Evolutionary conservation across 2,329 filamentous ascomycete species (phyloP), one percentile per base, ranked within the genome.

Genomic region (Ophiostoma montium): DNA sequence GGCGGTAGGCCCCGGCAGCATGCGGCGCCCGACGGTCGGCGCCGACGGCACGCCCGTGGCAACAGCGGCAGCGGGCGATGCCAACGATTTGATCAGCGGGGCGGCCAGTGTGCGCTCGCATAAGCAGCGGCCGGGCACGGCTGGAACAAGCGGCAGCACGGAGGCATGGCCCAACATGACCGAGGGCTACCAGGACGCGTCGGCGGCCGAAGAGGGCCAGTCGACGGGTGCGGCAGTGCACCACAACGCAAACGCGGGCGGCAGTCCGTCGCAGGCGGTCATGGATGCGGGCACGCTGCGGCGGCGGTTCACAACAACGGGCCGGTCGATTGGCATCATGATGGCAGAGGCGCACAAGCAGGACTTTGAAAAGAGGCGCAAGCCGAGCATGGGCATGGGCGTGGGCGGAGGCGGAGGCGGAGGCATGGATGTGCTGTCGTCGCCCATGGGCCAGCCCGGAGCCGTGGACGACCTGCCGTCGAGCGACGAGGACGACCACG

Each of bases 331-430:
- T 49, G 69, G 70, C 5, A 38, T 73, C 13, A 79, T 88, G n/a
- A 72, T 95, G 56, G 84, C 86, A 4, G 75, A 82, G 53, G 90
- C 90, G 6, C 92, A 96, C 62, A 83, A 78, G 53, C 84, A 94
- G 62, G 90, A 96, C 65, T 96, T 95, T 62, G 85, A 94, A 65
- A 84, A 92, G 68, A 84, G 78, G 62, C 74, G 78, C 54, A 65
- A 62, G 57, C 64, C 65, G n/a, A 47, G 31, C 7, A 30, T 18
- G 2, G 52, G 31, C 11, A 43, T n/a, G n/a, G n/a, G n/a, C n/a
- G n/a, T n/a, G n/a, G n/a, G n/a, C n/a, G n/a, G n/a, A n/a, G n/a
- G n/a, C n/a, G n/a, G n/a, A n/a, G n/a, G n/a, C n/a, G n/a, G n/a
- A n/a, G n/a, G n/a, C n/a, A n/a, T n/a, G n/a, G n/a, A n/a, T n/a